phyloP scores from a whole-genome alignment of 306 rosid genomes.

The Cucurbita pepo region DNA sequence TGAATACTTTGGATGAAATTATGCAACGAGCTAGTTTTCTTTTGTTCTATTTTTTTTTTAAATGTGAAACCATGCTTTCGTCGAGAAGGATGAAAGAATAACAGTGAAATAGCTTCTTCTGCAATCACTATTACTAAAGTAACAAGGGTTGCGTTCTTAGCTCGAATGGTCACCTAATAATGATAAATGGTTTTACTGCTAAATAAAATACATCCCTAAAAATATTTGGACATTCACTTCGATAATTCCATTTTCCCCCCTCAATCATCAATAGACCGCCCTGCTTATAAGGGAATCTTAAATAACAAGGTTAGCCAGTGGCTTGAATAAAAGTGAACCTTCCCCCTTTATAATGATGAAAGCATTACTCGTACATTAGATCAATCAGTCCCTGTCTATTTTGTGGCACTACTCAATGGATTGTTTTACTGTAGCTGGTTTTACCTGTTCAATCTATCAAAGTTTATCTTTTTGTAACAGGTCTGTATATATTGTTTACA shows the following conservation, averaged over 20 bases:
- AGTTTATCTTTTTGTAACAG: slow-evolving; percentile 21
- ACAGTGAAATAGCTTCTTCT: neutral
- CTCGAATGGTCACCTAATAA: neutral
- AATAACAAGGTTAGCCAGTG: neutral
- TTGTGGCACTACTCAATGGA: neutral
- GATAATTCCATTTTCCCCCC: neutral
- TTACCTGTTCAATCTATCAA: neutral
- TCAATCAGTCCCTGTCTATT: neutral
- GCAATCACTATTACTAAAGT: neutral
- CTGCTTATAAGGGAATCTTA: neutral
- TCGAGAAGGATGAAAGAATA: neutral
- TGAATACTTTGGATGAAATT: neutral
- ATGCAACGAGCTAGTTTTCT: neutral
- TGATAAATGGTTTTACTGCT: neutral
- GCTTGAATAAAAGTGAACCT: no score
- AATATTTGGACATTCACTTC: neutral
- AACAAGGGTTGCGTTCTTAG: neutral
- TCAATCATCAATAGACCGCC: neutral
- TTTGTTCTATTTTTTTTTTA: no score
- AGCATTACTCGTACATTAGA: neutral
- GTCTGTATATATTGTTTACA: slow-evolving; percentile 89
- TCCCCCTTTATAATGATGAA: no score
- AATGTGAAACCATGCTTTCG: neutral
- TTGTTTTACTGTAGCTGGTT: neutral
- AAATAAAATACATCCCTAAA: neutral